Conservation (phyloP, 129 eudicot species). For the Gnaphalium uliginosum region DNA sequence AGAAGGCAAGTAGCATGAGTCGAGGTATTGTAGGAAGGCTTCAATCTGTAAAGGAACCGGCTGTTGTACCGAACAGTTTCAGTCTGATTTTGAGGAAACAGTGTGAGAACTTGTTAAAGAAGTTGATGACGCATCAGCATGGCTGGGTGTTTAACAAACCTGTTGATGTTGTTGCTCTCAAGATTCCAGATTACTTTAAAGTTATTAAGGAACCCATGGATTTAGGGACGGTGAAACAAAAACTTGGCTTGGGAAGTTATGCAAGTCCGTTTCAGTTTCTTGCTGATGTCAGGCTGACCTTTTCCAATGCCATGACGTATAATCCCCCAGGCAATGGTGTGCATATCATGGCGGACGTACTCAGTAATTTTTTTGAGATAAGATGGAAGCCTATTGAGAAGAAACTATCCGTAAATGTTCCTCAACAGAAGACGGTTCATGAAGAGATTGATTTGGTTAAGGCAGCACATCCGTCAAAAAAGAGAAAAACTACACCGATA, state of each 20-base stretch:
- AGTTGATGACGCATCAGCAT: constrained; percentile 63
- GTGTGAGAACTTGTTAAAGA: constrained; percentile 64
- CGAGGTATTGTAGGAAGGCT: constrained; percentile 48
- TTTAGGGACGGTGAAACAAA: constrained; percentile 71
- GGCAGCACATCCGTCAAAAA: constrained; percentile 47
- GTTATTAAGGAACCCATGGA: constrained; percentile 82
- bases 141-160: constrained; percentile 78
- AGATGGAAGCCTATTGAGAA: constrained; percentile 72
- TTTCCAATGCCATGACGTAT: constrained; percentile 79
- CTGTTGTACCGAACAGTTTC: constrained; percentile 27
- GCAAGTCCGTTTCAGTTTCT: constrained; percentile 54
- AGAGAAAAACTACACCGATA: constrained; percentile 50
- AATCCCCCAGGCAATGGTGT: constrained; percentile 73
- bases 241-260: constrained; percentile 47
- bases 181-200: constrained; percentile 74
- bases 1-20: constrained; percentile 44
- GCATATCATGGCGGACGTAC: constrained; percentile 64
- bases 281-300: constrained; percentile 80
- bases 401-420: constrained; percentile 38
- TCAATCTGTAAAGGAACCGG: constrained; percentile 40
- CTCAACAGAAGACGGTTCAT: constrained; percentile 27
- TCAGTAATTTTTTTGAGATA: constrained; percentile 59
- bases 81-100: constrained; percentile 47
- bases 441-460: constrained; percentile 49
- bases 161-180: constrained; percentile 68